Percentiles rank a stretch among this genome's conserved stretches.
Evolutionary conservation across 192 early-diverging fungal genomes (phyloP).

Genomic region (Gamsiella multidivaricata): DNA sequence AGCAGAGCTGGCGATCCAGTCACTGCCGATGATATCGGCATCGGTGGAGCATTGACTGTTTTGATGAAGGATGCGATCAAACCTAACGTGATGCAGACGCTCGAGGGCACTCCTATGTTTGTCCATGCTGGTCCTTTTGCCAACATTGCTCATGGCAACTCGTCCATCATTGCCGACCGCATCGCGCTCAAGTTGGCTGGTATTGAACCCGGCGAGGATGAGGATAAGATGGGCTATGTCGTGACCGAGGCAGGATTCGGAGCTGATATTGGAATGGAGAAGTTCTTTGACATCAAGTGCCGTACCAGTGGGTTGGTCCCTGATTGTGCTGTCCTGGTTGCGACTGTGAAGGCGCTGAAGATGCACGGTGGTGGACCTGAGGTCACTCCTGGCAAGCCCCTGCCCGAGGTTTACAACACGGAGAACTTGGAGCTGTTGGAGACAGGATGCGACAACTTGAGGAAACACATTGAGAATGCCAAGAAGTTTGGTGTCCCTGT

Average conservation of each 20-base stretch:
- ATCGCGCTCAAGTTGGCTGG: constrained; percentile 96
- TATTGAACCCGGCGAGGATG: constrained; percentile 66
- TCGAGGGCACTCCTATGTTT: constrained; percentile 98
- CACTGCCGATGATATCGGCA: constrained; percentile 95
- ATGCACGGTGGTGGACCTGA: constrained; percentile 98
- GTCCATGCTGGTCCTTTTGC: constrained; percentile 99
- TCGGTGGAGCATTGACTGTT: constrained; percentile 94
- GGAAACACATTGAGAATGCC: constrained; percentile 93
- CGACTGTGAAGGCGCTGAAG: constrained; percentile 94
- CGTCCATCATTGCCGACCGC: constrained; percentile 92
- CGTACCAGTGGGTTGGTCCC: constrained; percentile 90
- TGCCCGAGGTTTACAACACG: constrained; percentile 89
- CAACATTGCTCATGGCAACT: constrained; percentile 99
- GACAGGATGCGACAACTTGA: constrained; percentile 88
- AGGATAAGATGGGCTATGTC: constrained; percentile 82
- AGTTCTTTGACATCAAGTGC: constrained; percentile 99
- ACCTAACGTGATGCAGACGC: constrained; percentile 98
- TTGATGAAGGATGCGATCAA: constrained; percentile 99
- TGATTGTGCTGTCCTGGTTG: constrained; percentile 91
- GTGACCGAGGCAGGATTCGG: constrained; percentile 99
- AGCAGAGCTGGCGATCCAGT: constrained; percentile 84
- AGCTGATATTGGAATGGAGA: constrained; percentile 99
- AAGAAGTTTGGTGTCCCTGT: constrained; percentile 90
- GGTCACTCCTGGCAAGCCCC: constrained; percentile 81
- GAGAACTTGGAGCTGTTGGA: constrained; percentile 89